Percentiles rank a stretch among this genome's conserved stretches.
Conservation (phyloP, 2,329 filamentous ascomycete genomes). For the Diaporthe sp. region DNA sequence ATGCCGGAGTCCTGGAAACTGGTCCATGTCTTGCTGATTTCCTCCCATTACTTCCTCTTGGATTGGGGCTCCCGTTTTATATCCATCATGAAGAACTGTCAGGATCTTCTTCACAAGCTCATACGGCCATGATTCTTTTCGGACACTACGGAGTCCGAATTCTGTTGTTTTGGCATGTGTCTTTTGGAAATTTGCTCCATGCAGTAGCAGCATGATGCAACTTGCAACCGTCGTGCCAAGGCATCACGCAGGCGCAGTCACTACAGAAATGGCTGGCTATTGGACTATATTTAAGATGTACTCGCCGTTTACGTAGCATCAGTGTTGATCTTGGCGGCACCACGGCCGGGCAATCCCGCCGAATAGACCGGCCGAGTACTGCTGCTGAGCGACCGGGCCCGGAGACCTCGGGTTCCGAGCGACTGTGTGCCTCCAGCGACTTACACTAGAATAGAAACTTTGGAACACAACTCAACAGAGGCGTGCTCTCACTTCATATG, state of each 20-base stretch:
- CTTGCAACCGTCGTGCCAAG: background rate
- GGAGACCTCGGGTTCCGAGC: background rate
- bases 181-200: background rate
- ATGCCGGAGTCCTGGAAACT: background rate
- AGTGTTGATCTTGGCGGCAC: background rate
- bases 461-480: too few relatives aligned
- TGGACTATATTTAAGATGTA: too few relatives aligned
- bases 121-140: background rate
- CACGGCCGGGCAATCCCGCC: background rate
- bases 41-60: background rate
- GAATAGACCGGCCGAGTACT: background rate
- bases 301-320: background rate
- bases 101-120: background rate
- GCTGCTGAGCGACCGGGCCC: background rate
- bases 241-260: too few relatives aligned
- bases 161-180: background rate
- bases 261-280: too few relatives aligned
- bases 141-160: background rate
- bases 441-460: too few relatives aligned
- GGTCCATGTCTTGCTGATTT: background rate
- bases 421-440: background rate
- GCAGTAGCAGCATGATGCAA: background rate
- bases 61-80: background rate
- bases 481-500: too few relatives aligned
- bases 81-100: background rate